Evolutionary conservation across 2,329 filamentous ascomycete genomes (phyloP).

Genomic region (Sclerotinia subarctica): DNA sequence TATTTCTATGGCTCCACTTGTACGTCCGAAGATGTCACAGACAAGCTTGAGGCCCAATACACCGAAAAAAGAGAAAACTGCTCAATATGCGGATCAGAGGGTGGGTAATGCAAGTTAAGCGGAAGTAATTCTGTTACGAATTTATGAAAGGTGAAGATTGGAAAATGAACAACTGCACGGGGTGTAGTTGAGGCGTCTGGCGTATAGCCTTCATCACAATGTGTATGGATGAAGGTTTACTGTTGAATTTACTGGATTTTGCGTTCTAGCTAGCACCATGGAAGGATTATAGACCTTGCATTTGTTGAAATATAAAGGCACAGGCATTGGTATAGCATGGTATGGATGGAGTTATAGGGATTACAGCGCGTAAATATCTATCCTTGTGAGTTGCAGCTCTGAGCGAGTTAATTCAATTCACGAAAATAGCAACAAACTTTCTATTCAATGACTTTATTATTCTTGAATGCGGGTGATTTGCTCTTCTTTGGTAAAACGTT

Average conservation of each 20-base stretch:
- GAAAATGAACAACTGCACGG: conserved; percentile 17
- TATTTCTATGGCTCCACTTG: conserved; percentile 30
- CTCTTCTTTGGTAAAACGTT: neutral
- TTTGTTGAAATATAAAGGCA: conserved; percentile 15
- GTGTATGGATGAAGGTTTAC: neutral
- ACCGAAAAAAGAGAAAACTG: conserved; percentile 31
- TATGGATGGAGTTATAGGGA: conserved; percentile 1
- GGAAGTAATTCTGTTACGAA: conserved; percentile 26
- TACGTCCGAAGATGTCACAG: conserved; percentile 31
- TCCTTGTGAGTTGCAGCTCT: conserved; percentile 4
- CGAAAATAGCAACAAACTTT: neutral
- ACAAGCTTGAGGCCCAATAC: conserved; percentile 31
- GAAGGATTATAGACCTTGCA: conserved; percentile 6
- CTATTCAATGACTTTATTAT: neutral
- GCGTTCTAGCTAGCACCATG: conserved; percentile 6
- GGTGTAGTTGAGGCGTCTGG: conserved; percentile 18
- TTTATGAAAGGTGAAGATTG: conserved; percentile 26
- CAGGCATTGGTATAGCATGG: conserved; percentile 4
- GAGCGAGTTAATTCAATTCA: neutral
- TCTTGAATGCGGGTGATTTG: neutral
- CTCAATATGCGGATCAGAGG: conserved; percentile 29
- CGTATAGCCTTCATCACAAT: conserved; percentile 3
- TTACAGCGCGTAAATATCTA: neutral
- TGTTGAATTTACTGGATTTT: conserved; percentile 10
- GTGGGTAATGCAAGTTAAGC: conserved; percentile 24